Percentiles rank a stretch among this genome's conserved stretches.
Conservation (phyloP, 2,329 filamentous ascomycete genomes). For the Claviceps purpurea region DNA sequence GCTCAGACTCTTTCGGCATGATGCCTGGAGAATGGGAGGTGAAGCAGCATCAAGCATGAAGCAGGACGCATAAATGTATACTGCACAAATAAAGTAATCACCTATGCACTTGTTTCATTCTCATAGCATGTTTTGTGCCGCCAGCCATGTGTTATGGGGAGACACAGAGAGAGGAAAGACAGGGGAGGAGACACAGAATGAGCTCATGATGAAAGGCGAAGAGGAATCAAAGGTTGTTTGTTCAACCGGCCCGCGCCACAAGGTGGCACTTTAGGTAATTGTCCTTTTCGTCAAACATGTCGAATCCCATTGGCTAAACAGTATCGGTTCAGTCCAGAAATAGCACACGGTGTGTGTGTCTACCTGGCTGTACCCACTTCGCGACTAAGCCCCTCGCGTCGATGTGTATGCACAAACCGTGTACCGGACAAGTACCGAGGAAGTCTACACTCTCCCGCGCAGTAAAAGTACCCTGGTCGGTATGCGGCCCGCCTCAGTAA, state of each 20-base stretch:
- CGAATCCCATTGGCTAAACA: not conserved
- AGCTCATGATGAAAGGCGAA: not conserved
- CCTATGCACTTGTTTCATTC: not conserved
- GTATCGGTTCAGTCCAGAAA: not conserved
- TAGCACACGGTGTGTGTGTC: not conserved
- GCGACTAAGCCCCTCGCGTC: too few species aligned
- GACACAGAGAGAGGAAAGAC: not conserved
- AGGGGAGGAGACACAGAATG: not conserved
- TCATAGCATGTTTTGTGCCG: not conserved
- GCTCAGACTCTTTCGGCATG: not conserved
- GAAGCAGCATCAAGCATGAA: not conserved
- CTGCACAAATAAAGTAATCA: not conserved
- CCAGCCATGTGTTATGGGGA: not conserved
- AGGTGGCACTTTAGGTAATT: not conserved
- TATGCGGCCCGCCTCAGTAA: too few species aligned
- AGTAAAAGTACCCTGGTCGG: too few species aligned
- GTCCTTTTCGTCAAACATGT: not conserved
- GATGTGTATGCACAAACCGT: too few species aligned
- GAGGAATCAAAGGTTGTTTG: too few species aligned
- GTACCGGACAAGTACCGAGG: too few species aligned
- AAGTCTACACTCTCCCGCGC: too few species aligned
- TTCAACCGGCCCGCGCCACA: not conserved
- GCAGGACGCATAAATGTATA: not conserved
- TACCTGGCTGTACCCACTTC: not conserved
- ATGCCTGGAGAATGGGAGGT: not conserved